phyloP scores from a whole-genome alignment of 2,329 filamentous ascomycete genomes.

The Fusarium virguliforme region DNA sequence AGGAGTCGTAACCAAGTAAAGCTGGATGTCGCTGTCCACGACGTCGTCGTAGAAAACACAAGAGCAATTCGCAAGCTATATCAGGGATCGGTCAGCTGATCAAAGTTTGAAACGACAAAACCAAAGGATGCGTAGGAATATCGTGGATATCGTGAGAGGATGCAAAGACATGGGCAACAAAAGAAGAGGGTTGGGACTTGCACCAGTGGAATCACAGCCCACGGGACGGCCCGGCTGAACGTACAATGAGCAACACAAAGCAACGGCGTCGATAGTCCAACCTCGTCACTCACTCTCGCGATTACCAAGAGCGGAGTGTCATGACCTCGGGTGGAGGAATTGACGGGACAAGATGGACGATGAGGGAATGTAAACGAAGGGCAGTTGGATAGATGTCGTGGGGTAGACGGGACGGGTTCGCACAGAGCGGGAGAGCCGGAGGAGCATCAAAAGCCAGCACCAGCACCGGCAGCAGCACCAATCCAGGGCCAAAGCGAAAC shows the following conservation, averaged over 20 bases:
- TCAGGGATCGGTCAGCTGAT: slow-evolving; percentile 17
- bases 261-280: slow-evolving; percentile 36
- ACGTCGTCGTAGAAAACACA: slow-evolving; percentile 23
- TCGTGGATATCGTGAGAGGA: slow-evolving; percentile 7
- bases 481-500: slow-evolving; percentile 40
- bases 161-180: slow-evolving; percentile 11
- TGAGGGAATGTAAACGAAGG: slow-evolving; percentile 18
- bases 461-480: slow-evolving; percentile 47
- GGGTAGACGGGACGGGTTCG: not conserved
- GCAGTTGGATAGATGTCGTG: slow-evolving; percentile 20
- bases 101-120: not conserved
- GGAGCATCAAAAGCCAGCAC: slow-evolving; percentile 43
- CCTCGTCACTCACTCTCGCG: slow-evolving; percentile 40
- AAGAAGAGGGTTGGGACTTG: slow-evolving; percentile 33
- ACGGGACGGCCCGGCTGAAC: slow-evolving; percentile 38
- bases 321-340: slow-evolving; percentile 40
- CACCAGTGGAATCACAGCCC: slow-evolving; percentile 25
- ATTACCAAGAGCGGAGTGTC: slow-evolving; percentile 38
- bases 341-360: slow-evolving; percentile 17
- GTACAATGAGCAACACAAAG: slow-evolving; percentile 40
- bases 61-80: slow-evolving; percentile 28
- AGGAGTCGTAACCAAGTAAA: slow-evolving; percentile 25
- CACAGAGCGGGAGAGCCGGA: slow-evolving; percentile 25
- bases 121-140: slow-evolving; percentile 1
- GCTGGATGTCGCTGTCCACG: slow-evolving; percentile 17